These are phyloP conservation scores for Fusarium sp. DNA, from an alignment of 2,329 filamentous ascomycete species.

Conservation along the genomic window DNA sequence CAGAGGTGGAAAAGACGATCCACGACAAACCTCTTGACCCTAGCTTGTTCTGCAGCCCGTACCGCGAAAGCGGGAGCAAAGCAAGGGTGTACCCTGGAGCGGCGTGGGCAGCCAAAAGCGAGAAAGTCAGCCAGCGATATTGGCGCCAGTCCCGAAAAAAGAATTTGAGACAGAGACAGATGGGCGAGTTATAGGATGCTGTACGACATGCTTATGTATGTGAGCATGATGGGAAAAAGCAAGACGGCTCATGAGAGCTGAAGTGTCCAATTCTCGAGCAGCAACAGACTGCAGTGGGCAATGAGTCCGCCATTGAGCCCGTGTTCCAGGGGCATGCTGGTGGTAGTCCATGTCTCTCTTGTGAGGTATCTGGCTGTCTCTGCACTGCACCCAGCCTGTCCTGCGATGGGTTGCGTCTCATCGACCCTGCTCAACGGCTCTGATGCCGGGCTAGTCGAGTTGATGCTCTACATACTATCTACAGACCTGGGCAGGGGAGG, in stretches of 20 bases:
- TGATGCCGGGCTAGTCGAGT: background rate
- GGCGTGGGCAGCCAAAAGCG: conserved; percentile 18
- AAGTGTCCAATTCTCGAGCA: background rate
- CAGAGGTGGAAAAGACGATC: conserved; percentile 4
- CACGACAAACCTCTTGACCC: conserved; percentile 24
- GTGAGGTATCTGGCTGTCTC: conserved; percentile 6
- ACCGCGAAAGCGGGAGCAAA: conserved; percentile 27
- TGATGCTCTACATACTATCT: background rate
- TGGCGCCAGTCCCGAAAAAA: conserved; percentile 3
- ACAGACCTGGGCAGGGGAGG: conserved; percentile 31
- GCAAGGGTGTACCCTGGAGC: conserved; percentile 27
- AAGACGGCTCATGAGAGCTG: background rate
- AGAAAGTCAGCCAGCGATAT: conserved; percentile 1
- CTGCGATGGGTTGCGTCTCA: conserved; percentile 10
- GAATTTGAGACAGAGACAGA: background rate
- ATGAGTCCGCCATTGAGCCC: background rate
- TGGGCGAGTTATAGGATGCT: conserved; percentile 3
- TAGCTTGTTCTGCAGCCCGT: conserved; percentile 33
- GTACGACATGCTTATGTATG: conserved; percentile 5
- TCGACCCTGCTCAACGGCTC: background rate
- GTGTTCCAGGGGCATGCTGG: background rate
- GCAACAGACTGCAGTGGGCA: background rate
- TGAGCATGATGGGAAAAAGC: conserved; percentile 7
- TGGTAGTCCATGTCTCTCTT: background rate
- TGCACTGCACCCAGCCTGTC: conserved; percentile 1